A percentile compares a stretch with the other conserved stretches of the same genome.
Evolutionary conservation across 768 basidiomycete genomes (phyloP).

Genomic region (Kwoniella botswanensis): DNA sequence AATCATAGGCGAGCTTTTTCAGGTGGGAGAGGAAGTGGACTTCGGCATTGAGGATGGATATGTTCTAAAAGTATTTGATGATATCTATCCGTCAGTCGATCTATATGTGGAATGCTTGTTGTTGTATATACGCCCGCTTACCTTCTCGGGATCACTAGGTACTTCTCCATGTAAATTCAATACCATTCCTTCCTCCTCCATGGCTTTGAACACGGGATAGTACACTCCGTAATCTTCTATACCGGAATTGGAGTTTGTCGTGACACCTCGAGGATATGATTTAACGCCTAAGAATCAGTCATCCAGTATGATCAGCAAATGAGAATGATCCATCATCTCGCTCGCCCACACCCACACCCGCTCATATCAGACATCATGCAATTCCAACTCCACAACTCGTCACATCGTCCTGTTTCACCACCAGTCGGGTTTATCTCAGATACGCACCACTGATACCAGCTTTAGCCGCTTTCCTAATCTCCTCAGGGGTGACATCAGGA

Average conservation of each 20-base stretch:
- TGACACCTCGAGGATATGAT: slow-evolving; percentile 95
- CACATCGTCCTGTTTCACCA: no score
- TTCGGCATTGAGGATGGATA: slow-evolving; percentile 92
- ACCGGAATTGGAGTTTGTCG: slow-evolving; percentile 93
- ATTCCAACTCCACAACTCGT: no score
- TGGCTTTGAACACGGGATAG: slow-evolving; percentile 88
- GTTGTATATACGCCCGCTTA: slow-evolving; percentile 28
- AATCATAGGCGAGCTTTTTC: slow-evolving; percentile 74
- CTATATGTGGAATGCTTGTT: no score
- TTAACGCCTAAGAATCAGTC: slow-evolving; percentile 71
- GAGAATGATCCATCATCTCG: slow-evolving; percentile 6
- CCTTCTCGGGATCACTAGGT: slow-evolving; percentile 76
- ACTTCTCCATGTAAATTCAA: slow-evolving; percentile 97
- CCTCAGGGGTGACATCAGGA: slow-evolving; percentile 83
- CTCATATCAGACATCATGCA: no score
- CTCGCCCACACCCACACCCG: neutral
- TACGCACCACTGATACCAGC: slow-evolving; percentile 73
- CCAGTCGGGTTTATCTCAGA: no score
- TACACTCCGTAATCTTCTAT: slow-evolving; percentile 94
- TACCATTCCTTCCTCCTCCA: slow-evolving; percentile 92
- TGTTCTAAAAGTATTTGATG: slow-evolving; percentile 65
- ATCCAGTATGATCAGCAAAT: slow-evolving; percentile 1
- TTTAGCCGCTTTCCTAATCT: slow-evolving; percentile 82
- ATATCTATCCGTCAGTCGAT: no score
- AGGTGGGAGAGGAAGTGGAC: slow-evolving; percentile 86